Percentiles rank a stretch among this genome's conserved stretches.
Evolutionary conservation across 768 basidiomycete genomes (phyloP).

Genomic region (Auriscalpium vulgare): DNA sequence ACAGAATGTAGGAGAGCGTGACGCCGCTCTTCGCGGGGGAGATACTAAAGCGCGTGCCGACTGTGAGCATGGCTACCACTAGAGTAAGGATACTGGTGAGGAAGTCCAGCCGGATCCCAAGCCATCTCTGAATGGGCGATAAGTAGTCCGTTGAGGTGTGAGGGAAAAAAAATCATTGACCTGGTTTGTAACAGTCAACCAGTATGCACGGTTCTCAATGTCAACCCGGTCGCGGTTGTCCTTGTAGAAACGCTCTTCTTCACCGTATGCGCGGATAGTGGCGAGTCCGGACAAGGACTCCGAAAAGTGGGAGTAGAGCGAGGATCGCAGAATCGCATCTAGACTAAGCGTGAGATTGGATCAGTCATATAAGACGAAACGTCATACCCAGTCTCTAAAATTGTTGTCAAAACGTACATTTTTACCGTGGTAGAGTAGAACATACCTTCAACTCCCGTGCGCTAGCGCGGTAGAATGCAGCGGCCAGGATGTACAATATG

Average conservation of each 20-base stretch:
- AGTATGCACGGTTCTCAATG: constrained; percentile 60
- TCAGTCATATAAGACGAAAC: neutral
- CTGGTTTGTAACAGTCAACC: neutral
- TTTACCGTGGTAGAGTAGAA: too few species aligned
- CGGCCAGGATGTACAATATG: constrained; percentile 59
- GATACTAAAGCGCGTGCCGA: constrained; percentile 65
- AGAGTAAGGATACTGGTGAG: constrained; percentile 69
- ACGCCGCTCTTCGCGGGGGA: constrained; percentile 76
- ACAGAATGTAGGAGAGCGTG: constrained; percentile 71
- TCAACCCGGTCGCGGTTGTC: constrained; percentile 76
- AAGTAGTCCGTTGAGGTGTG: too few species aligned
- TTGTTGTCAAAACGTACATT: too few species aligned
- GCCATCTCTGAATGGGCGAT: constrained; percentile 56
- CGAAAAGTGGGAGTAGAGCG: constrained; percentile 87
- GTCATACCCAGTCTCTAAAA: constrained; percentile 39
- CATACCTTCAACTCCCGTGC: constrained; percentile 69
- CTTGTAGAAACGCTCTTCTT: constrained; percentile 59
- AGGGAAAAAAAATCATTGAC: too few species aligned
- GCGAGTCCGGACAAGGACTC: constrained; percentile 82
- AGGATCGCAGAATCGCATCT: constrained; percentile 80
- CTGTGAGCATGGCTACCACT: constrained; percentile 70
- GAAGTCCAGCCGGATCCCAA: constrained; percentile 82
- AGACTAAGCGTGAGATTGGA: neutral
- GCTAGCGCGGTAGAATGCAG: constrained; percentile 77
- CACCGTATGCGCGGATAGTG: constrained; percentile 86